Conservation (phyloP, 805 yeast genomes). For the Candida nemodendra region DNA sequence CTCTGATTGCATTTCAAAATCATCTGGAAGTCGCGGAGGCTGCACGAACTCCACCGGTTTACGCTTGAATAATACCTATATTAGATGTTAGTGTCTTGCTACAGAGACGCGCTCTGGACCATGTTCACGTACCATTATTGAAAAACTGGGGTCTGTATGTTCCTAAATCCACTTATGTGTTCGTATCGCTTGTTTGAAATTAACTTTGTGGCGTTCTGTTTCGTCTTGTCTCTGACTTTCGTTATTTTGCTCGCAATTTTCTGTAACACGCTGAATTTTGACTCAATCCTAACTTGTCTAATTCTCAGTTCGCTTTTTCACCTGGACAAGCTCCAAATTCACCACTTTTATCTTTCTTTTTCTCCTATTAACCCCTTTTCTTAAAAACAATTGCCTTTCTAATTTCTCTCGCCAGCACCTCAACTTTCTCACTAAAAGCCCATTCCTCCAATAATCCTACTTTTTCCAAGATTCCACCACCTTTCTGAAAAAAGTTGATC, state of each 20-base stretch:
- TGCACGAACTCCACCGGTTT: constrained; percentile 62
- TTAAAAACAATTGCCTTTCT: background rate
- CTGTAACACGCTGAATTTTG: too few species aligned
- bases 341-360: background rate
- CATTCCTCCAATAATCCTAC: background rate
- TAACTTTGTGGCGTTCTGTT: too few species aligned
- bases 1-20: constrained; percentile 50
- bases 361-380: background rate
- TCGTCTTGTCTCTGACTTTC: too few species aligned
- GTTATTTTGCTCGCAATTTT: too few species aligned
- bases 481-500: background rate
- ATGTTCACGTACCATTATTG: too few species aligned
- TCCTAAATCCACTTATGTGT: too few species aligned
- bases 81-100: constrained; percentile 8
- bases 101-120: too few species aligned
- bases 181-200: too few species aligned
- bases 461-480: background rate
- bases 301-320: too few species aligned
- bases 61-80: constrained; percentile 72
- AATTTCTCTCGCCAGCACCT: background rate
- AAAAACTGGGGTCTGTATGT: too few species aligned
- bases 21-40: constrained; percentile 56
- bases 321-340: too few species aligned
- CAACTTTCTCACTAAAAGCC: background rate
- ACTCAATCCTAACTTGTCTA: too few species aligned